phyloP scores from a whole-genome alignment of 345 rosid species.

The Noccaea caerulescens region DNA sequence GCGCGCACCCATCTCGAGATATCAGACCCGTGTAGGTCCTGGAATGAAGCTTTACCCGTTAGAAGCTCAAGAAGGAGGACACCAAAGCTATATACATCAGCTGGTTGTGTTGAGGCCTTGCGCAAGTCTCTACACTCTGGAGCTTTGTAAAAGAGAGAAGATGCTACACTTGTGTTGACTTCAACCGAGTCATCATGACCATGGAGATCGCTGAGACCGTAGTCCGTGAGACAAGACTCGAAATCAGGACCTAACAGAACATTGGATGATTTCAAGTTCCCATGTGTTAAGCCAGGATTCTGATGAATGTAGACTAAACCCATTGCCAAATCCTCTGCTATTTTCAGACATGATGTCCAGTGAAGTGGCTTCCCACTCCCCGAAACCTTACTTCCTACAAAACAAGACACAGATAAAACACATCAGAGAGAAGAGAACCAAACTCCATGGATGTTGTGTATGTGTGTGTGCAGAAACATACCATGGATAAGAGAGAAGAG shows the following conservation, averaged over 20 bases:
- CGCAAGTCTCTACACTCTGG: slow-evolving; percentile 73
- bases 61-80: slow-evolving; percentile 88
- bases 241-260: slow-evolving; percentile 87
- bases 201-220: slow-evolving; percentile 65
- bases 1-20: slow-evolving; percentile 89
- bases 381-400: slow-evolving; percentile 74
- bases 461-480: slow-evolving; percentile 61
- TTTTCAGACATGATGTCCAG: slow-evolving; percentile 99
- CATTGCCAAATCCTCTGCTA: slow-evolving; percentile 91
- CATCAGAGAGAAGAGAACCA: slow-evolving; percentile 11
- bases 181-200: slow-evolving; percentile 70
- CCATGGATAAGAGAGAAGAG: slow-evolving; percentile 95
- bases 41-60: slow-evolving; percentile 89
- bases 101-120: slow-evolving; percentile 66
- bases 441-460: background rate
- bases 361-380: slow-evolving; percentile 96
- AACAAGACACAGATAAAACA: slow-evolving; percentile 13
- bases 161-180: slow-evolving; percentile 73
- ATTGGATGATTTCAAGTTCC: slow-evolving; percentile 87
- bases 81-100: slow-evolving; percentile 96
- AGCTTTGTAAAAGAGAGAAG: slow-evolving; percentile 78
- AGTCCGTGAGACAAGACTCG: slow-evolving; percentile 95
- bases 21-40: slow-evolving; percentile 86
- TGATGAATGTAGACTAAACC: slow-evolving; percentile 88
- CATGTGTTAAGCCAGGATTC: slow-evolving; percentile 77